Base-by-base conservation (phyloP, 2,329 filamentous ascomycete genomes). In the Davidsoniella australis region DNA sequence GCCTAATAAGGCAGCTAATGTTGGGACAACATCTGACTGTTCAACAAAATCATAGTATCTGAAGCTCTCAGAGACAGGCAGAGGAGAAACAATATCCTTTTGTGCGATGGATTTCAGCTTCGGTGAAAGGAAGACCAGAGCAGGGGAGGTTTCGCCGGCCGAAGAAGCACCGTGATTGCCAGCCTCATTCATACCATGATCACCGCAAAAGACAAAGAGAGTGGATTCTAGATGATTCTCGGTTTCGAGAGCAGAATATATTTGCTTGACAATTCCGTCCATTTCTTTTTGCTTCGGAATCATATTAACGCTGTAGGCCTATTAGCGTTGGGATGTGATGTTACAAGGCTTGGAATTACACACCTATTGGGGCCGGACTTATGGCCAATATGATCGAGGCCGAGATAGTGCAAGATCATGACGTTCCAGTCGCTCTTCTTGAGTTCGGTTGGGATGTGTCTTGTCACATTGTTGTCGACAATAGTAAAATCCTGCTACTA, bases 131-230 rank as follows among this genome's bases (percentile, higher is more conserved):
- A 98, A 96, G 17, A 95, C 75, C 8, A 98, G 67, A 14, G 91
- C 91, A 0, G 91, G 82, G 1, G 89, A 95, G 1, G 91, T 96
- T 67, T 98, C 91, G 41, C 91, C 89, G 1, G 86, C 76, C 0
- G 88, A 88, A 8, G 89, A 95, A 38, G 89, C 91, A 26, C 91
- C 91, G 61, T 98, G 91, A 57, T 96, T 96, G 2, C 91, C 91
- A 17, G 85, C 91, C 57, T 96, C 89, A 57, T 96, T 98, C 91
- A 98, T 98, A n/a, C 91, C 91, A 61, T 98, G 91, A 58, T 98
- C 93, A 50, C 91, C 91, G 50, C 82, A 86, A 5, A 98, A 66
- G 2, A 98, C 79, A 42, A 98, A 73, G 2, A 98, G 67, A 0
- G 89, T 87, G 4, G 83, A 82, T 29, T 75, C 61, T 1, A 95